These are phyloP conservation scores for Didymella glomerata DNA, from an alignment of 2,329 filamentous ascomycete species.

Conservation along the genomic window DNA sequence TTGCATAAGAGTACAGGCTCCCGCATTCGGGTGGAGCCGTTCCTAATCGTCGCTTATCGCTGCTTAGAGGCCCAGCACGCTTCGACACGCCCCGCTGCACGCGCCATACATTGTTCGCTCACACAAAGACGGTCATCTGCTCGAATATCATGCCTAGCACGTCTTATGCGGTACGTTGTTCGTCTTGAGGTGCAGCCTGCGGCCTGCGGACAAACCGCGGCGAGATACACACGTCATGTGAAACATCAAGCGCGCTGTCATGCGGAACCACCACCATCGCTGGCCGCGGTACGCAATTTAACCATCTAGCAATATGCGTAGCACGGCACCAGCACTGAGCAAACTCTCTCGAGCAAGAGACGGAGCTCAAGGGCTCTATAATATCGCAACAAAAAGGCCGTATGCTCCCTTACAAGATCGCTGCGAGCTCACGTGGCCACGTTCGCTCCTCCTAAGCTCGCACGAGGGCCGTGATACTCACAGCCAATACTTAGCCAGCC, in stretches of 20 bases:
- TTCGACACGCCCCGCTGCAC: conserved; percentile 8
- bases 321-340: not conserved
- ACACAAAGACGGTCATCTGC: conserved; percentile 7
- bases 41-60: conserved; percentile 23
- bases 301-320: not conserved
- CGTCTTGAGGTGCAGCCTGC: not conserved
- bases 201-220: conserved; percentile 1
- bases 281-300: not conserved
- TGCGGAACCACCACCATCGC: conserved; percentile 20
- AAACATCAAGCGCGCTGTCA: conserved; percentile 32
- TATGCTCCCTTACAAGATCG: not conserved
- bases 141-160: not conserved
- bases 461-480: not conserved
- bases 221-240: conserved; percentile 31
- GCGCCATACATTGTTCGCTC: not conserved
- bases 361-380: not conserved
- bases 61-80: conserved; percentile 2
- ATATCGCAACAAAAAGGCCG: not conserved
- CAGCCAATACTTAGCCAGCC: not conserved
- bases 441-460: not conserved
- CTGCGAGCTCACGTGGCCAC: not conserved
- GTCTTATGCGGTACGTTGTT: not conserved
- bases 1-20: conserved; percentile 25
- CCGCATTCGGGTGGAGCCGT: conserved; percentile 28
- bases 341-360: not conserved